Conservation (phyloP, 176 grass and related monocot species). For the Raddia distichophylla region DNA sequence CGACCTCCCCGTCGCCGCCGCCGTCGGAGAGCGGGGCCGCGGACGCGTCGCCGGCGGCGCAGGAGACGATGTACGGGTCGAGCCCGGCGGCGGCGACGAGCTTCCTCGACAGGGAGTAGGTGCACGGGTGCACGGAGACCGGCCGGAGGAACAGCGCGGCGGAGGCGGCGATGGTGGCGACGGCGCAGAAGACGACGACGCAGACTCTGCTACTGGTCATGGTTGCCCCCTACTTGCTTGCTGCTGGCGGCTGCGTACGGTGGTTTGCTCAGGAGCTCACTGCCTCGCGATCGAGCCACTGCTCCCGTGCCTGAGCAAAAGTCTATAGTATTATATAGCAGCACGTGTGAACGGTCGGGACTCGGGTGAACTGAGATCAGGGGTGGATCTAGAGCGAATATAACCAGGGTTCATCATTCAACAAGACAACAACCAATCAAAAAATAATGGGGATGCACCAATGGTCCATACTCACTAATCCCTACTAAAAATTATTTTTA, state of each 20-base stretch:
- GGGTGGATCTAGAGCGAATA: no score
- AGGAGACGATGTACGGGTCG: conserved; percentile 33
- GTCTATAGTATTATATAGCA: no score
- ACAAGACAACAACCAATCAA: no score
- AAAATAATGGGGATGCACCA: no score
- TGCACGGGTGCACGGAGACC: conserved; percentile 5
- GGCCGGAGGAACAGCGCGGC: no score
- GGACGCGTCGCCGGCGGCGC: background rate
- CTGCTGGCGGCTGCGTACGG: background rate
- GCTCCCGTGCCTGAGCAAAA: no score
- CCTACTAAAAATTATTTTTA: no score
- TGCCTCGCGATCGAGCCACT: no score
- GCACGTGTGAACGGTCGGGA: no score
- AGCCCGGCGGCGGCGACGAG: conserved; percentile 33
- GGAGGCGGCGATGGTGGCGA: background rate
- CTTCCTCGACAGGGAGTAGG: conserved; percentile 1
- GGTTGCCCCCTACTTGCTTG: background rate
- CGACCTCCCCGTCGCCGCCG: background rate
- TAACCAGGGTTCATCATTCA: no score
- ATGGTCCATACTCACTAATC: no score
- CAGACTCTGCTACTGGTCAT: conserved; percentile 16
- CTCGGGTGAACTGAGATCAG: no score
- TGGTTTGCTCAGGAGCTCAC: background rate
- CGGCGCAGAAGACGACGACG: conserved; percentile 5
- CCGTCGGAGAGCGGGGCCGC: background rate